Base-by-base conservation (phyloP, 768 basidiomycete genomes). In the Pleurotus cornucopiae region DNA sequence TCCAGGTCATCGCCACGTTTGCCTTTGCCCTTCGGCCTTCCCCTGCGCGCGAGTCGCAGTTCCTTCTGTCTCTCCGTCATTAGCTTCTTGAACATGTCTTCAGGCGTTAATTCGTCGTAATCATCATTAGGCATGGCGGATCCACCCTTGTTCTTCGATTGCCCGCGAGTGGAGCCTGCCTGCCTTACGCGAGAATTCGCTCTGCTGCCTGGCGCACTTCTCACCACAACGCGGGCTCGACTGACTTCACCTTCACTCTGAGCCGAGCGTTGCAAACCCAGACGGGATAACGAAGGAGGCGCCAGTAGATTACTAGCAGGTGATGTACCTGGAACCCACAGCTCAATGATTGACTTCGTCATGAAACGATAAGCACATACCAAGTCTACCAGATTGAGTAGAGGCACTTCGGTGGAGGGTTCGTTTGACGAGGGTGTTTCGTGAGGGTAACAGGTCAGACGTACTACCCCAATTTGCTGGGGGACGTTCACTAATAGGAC, bases 131-230 rank as follows among this genome's bases (percentile, higher is more conserved):
- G 16, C 7, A 34, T 25, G 11, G 7, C 30, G n/a, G 30, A 13
- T 62, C 69, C 56, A 18, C 73, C 66, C 46, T 49, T 21, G 30
- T 34, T 34, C 30, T 34, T 34, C 30, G 30, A 34, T 34, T 34
- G 30, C 30, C 30, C 30, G 7, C 30, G 30, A 34, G 11, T 11
- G 11, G 30, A 11, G 30, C 30, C 30, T 34, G 30, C 7, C 11
- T 34, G n/a, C 38, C 51, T 39, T 43, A 68, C 67, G 25, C 62
- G 69, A 5, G 86, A 89, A 7, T 75, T 73, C 0, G 81, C 72
- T 2, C 88, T 76, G 46, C 86, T 88, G 4, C 77, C 78, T 3
- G 89, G 88, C 4, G 88, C 85, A 62, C 87, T 88, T 51, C 82
- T 73, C 64, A 89, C 90, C 45, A 84, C 71, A 25, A 89, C 88